Base-by-base conservation (phyloP, 2,329 filamentous ascomycete species). In the Cordyceps cateniannulata region DNA sequence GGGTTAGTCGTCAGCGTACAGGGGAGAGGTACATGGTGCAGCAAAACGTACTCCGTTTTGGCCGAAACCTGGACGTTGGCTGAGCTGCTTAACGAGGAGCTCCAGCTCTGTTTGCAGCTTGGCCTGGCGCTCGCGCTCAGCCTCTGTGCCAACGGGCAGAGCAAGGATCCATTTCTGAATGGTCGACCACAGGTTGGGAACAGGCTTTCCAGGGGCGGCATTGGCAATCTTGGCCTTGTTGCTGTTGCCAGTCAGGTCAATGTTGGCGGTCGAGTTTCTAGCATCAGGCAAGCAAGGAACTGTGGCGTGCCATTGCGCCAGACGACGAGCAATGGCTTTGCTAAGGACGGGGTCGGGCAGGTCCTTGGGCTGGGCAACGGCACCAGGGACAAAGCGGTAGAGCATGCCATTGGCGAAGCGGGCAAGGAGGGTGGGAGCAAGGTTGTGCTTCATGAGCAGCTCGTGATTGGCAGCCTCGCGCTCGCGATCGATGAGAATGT, bases 351-450 rank as follows among this genome's bases (percentile, higher is more conserved):
- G 85, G 65, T 84, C 83, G 61, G 89, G 85, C 65, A 99, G 79
- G 72, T 98, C 93, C 67, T 87, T 83, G 51, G 93, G 89, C 57
- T 86, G 84, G 68, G 92, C 93, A 59, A 90, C 89, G 65, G 82
- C 85, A 57, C 95, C 95, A 64, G 85, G 85, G 66, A 98, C 89
- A 77, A 89, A 99, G 67, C 89, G 86, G 79, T 99, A 99, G 70
- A 99, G 83, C 77, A 99, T 90, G 67, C 95, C 95, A 72, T 99
- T 99, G 69, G 92, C 83, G 80, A 99, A 99, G 66, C 93, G 89
- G 59, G 93, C 95, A 62, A 98, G 83, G 57, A 99, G 82, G 63
- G 89, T 81, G 42, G 95, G 95, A 22, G 95, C 95, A 59, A 99
- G 86, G 68, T 87, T 85, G 69, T 92, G 81, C 66, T 85, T 85